These are phyloP conservation scores for Tarenaya hassleriana DNA, from an alignment of 345 rosid species.

Conservation along the genomic window DNA sequence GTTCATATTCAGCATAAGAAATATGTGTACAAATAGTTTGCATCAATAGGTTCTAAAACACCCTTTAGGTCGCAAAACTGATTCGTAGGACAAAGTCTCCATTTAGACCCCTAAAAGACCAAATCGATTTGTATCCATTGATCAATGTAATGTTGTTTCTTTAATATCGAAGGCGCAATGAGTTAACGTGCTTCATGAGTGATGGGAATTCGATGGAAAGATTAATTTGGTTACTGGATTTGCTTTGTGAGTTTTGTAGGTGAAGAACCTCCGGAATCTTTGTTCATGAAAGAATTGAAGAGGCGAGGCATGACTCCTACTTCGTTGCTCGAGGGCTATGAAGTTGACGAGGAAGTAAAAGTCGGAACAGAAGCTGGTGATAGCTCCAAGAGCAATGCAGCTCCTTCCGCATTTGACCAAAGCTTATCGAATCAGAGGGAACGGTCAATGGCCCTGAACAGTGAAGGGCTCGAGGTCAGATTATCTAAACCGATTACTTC, in stretches of 20 bases:
- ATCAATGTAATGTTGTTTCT: too few species aligned
- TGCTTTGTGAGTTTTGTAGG: conserved; percentile 36
- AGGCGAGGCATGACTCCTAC: conserved; percentile 91
- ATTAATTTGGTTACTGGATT: conserved; percentile 7
- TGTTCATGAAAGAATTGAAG: conserved; percentile 87
- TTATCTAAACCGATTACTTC: neutral
- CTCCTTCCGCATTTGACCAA: conserved; percentile 51
- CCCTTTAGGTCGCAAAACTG: neutral
- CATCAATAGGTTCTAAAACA: neutral
- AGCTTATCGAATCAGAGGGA: conserved; percentile 75
- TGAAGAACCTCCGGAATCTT: conserved; percentile 89
- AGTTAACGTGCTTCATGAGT: too few species aligned
- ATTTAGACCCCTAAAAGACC: neutral
- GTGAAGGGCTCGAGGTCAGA: conserved; percentile 96
- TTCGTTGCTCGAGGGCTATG: conserved; percentile 76
- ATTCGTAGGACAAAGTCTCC: neutral
- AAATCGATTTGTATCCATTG: neutral
- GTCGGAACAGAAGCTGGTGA: conserved; percentile 43
- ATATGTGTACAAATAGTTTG: neutral
- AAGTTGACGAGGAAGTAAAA: conserved; percentile 44
- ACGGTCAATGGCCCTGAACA: conserved; percentile 73
- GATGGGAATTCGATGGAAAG: neutral
- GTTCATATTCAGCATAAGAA: too few species aligned
- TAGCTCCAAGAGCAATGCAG: conserved; percentile 53
- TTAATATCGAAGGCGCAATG: too few species aligned